Evolutionary conservation across 1,284 basidiomycete genomes (phyloP).

Genomic region (Cystobasidium pallidum): DNA sequence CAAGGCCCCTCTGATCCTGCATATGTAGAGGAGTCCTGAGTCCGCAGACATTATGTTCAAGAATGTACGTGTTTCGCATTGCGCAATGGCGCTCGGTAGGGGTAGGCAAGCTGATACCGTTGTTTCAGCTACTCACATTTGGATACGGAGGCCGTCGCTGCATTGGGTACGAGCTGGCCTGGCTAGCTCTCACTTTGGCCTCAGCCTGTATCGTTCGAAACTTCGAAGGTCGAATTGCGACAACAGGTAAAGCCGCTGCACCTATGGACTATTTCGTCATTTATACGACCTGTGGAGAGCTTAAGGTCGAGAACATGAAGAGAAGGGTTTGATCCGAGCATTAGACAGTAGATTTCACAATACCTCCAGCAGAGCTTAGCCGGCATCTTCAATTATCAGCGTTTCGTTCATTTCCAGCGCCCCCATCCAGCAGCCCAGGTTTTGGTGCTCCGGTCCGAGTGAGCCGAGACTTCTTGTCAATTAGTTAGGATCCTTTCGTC

Average conservation of each 20-base stretch:
- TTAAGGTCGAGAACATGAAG: slow-evolving; percentile 3
- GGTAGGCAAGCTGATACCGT: neutral
- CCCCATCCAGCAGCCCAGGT: too few species aligned
- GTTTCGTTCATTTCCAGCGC: too few species aligned
- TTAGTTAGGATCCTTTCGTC: too few species aligned
- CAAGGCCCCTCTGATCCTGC: too few species aligned
- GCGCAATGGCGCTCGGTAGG: neutral
- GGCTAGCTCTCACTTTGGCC: slow-evolving; percentile 19
- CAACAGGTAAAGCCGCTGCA: neutral
- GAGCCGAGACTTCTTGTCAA: too few species aligned
- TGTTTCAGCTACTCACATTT: slow-evolving; percentile 12
- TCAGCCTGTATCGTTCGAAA: slow-evolving; percentile 30
- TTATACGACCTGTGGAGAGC: slow-evolving; percentile 10
- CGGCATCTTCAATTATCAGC: too few species aligned
- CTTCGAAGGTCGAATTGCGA: slow-evolving; percentile 25
- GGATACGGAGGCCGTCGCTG: slow-evolving; percentile 11
- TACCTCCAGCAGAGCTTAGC: neutral
- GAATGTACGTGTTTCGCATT: neutral
- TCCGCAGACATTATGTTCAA: slow-evolving; percentile 20
- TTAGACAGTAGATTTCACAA: neutral
- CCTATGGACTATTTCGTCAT: slow-evolving; percentile 16
- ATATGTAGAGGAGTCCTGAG: slow-evolving; percentile 3
- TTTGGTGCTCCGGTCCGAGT: too few species aligned
- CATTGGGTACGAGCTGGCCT: slow-evolving; percentile 33
- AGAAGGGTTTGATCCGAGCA: neutral